phyloP scores from a whole-genome alignment of 108 stramenopile genomes.

The Hondaea fermentalgiana region DNA sequence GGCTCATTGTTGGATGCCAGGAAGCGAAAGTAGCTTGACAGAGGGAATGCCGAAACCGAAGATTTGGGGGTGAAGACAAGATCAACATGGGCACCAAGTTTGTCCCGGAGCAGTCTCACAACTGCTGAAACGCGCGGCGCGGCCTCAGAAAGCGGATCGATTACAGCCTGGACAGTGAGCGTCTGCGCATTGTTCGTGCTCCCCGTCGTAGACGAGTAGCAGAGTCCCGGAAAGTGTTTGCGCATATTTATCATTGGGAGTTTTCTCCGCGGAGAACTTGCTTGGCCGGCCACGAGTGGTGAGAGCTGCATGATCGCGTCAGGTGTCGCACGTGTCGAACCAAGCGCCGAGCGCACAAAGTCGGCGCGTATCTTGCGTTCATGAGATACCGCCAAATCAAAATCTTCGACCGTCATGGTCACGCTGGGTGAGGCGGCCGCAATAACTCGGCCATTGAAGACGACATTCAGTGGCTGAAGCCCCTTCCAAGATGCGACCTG shows the following conservation, averaged over 20 bases:
- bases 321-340: background rate
- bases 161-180: slow-evolving; percentile 55
- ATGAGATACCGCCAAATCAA: background rate
- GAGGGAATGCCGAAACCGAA: slow-evolving; percentile 63
- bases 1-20: slow-evolving; percentile 33
- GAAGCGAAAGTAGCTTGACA: slow-evolving; percentile 85
- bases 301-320: background rate
- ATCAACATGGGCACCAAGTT: slow-evolving; percentile 56
- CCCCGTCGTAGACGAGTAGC: background rate
- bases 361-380: background rate
- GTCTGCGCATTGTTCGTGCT: background rate
- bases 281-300: background rate
- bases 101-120: slow-evolving; percentile 62
- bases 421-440: background rate
- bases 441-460: background rate
- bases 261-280: background rate
- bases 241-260: background rate
- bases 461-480: background rate
- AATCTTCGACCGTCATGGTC: background rate
- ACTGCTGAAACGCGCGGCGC: slow-evolving; percentile 74
- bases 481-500: background rate
- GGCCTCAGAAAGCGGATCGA: slow-evolving; percentile 76
- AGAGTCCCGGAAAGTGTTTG: background rate
- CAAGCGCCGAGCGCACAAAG: background rate
- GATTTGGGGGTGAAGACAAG: slow-evolving; percentile 57